These are phyloP conservation scores for Aureobasidium sp. DNA, from an alignment of 2,329 filamentous ascomycete species.

Conservation along the genomic window DNA sequence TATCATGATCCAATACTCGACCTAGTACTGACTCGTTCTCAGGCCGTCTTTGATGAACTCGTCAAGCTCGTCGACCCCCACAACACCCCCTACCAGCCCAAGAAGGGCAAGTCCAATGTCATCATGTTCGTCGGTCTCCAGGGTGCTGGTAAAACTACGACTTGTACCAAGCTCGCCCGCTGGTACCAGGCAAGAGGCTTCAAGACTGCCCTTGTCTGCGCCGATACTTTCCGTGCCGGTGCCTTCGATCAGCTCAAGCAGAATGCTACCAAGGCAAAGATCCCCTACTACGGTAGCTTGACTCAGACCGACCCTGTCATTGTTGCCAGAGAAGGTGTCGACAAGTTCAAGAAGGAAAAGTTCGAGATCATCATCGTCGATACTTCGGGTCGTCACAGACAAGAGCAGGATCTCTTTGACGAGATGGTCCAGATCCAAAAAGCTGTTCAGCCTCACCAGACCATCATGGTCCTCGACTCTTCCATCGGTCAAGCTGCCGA, in stretches of 20 bases:
- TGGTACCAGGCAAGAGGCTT: constrained; percentile 94
- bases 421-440: constrained; percentile 97
- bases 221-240: constrained; percentile 96
- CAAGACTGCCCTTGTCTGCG: constrained; percentile 88
- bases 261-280: constrained; percentile 97
- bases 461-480: constrained; percentile 95
- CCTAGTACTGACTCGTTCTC: constrained; percentile 2
- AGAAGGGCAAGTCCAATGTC: constrained; percentile 91
- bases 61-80: constrained; percentile 94
- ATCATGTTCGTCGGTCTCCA: constrained; percentile 99
- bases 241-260: constrained; percentile 98
- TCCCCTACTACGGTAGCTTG: constrained; percentile 94
- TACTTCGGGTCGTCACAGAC: constrained; percentile 88
- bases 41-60: constrained; percentile 88
- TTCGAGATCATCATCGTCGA: constrained; percentile 99
- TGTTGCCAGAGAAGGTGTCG: constrained; percentile 90
- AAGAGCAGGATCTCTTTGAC: constrained; percentile 89
- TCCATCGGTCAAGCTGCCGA: constrained; percentile 96
- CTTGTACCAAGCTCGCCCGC: constrained; percentile 91
- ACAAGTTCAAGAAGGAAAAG: constrained; percentile 97
- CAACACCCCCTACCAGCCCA: constrained; percentile 89
- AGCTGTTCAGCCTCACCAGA: constrained; percentile 88
- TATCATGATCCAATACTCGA: neutral
- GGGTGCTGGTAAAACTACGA: constrained; percentile 95
- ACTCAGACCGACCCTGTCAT: constrained; percentile 94